Evolutionary conservation across 805 yeast species (phyloP).

Genomic region (Cyberlindnera misumaiensis): DNA sequence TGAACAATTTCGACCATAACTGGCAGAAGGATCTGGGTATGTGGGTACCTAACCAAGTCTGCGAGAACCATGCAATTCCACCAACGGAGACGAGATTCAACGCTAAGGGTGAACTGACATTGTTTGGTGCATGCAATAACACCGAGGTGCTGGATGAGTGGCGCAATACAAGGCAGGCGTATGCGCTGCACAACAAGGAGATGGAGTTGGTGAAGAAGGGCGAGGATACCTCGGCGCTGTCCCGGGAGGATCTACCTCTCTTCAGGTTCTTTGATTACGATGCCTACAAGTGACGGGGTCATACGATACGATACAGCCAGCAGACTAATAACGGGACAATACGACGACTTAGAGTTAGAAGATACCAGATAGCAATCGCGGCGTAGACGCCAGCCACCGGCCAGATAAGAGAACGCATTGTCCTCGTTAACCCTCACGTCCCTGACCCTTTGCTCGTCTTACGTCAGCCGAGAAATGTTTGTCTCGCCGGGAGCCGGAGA

Average conservation of each 20-base stretch:
- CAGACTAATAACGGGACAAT: too few relatives aligned
- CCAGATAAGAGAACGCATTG: too few relatives aligned
- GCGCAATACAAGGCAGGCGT: conserved; percentile 23
- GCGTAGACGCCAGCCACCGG: too few relatives aligned
- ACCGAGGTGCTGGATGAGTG: conserved; percentile 33
- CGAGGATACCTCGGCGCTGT: conserved; percentile 14
- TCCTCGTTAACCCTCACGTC: too few relatives aligned
- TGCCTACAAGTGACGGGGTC: not conserved
- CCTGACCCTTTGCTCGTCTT: too few relatives aligned
- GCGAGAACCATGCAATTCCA: conserved; percentile 27
- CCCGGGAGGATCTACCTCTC: conserved; percentile 29
- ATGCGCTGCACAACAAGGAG: conserved; percentile 24
- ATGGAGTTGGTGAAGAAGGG: conserved; percentile 20
- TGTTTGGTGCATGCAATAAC: conserved; percentile 35
- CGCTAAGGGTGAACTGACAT: conserved; percentile 24
- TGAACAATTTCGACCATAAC: conserved; percentile 15
- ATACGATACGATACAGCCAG: not conserved
- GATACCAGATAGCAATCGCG: too few relatives aligned
- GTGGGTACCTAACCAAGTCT: conserved; percentile 40
- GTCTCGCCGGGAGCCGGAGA: too few relatives aligned
- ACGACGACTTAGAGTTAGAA: too few relatives aligned
- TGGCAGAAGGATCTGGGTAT: conserved; percentile 38
- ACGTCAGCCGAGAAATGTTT: too few relatives aligned
- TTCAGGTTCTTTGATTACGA: conserved; percentile 23
- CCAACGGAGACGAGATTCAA: conserved; percentile 20